Evolutionary conservation across 192 early-diverging fungal species (phyloP).

Genomic region (Coemansia sp.): DNA sequence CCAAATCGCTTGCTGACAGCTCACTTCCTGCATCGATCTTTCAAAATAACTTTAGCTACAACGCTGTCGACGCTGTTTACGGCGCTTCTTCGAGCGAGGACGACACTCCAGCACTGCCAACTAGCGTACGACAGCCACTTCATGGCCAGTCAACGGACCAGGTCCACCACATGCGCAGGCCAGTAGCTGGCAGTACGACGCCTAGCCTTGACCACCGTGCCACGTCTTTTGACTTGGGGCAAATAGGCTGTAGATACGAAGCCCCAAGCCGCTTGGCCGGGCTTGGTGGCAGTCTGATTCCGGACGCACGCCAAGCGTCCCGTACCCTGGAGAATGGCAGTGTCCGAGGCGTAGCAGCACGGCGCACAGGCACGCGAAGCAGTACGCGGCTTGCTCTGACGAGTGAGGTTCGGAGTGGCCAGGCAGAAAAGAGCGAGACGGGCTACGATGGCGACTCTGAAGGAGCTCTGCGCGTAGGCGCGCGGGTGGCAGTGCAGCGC

Average conservation of each 20-base stretch:
- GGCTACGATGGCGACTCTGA: conserved; percentile 54
- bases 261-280: not conserved
- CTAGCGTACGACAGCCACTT: not conserved
- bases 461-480: conserved; percentile 16
- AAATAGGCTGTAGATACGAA: conserved; percentile 10
- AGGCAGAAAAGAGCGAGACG: conserved; percentile 19
- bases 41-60: conserved; percentile 17
- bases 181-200: not conserved
- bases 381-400: conserved; percentile 17
- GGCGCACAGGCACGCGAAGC: conserved; percentile 16
- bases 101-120: not conserved
- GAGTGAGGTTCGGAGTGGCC: not conserved
- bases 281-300: not conserved
- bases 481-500: conserved; percentile 34
- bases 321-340: not conserved
- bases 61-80: conserved; percentile 15
- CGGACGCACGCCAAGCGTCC: not conserved
- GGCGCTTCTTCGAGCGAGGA: conserved; percentile 31
- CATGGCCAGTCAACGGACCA: not conserved
- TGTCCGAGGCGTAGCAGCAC: not conserved
- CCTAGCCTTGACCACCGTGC: conserved; percentile 38
- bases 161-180: too few relatives aligned
- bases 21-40: conserved; percentile 27
- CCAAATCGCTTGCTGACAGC: conserved; percentile 15
- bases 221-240: conserved; percentile 48